Evolutionary conservation across 257 asterid genomes (phyloP).

Genomic region (Solanum virginianum): DNA sequence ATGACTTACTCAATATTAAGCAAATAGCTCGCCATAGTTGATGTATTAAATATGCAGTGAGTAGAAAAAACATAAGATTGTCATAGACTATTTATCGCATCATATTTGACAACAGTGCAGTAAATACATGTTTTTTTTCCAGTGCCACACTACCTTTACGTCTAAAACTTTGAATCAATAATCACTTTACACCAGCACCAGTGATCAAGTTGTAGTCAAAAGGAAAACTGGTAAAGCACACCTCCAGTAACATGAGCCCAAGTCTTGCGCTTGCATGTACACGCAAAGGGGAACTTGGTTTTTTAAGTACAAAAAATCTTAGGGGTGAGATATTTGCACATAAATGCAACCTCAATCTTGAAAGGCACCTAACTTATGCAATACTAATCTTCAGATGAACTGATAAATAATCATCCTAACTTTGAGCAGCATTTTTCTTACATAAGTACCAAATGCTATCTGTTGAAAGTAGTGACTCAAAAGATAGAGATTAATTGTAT

Average conservation of each 20-base stretch:
- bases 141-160: neutral
- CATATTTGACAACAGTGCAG: neutral
- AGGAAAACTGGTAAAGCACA: neutral
- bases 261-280: neutral
- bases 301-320: neutral
- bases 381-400: neutral
- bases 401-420: neutral
- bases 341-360: neutral
- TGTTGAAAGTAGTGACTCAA: too few species aligned
- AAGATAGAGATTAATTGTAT: too few species aligned
- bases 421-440: neutral
- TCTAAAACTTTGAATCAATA: neutral
- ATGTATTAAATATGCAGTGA: neutral
- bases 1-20: neutral
- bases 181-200: neutral
- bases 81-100: neutral
- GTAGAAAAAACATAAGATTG: neutral
- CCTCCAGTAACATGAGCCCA: neutral
- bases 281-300: neutral
- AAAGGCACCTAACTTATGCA: neutral
- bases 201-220: neutral
- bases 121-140: neutral
- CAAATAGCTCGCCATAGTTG: neutral
- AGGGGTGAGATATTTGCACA: neutral
- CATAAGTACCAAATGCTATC: neutral